Evolutionary conservation across 202 grass and related monocot species (phyloP).

Genomic region (Zoysia matrella): DNA sequence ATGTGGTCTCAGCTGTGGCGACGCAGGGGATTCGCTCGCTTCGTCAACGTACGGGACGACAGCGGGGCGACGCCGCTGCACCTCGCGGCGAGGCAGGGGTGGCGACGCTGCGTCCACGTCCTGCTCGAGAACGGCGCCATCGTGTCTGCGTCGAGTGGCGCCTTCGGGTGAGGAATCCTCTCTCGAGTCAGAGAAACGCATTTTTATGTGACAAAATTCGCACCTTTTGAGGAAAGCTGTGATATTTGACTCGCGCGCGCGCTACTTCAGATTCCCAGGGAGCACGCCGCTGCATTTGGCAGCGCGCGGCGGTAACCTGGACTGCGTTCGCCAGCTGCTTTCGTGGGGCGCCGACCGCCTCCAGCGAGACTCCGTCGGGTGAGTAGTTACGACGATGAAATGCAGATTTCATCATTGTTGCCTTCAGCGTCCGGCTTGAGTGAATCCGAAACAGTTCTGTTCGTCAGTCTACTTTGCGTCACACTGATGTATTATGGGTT

Average conservation of each 20-base stretch:
- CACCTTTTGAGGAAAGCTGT: not conserved
- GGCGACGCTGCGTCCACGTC: slow-evolving; percentile 62
- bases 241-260: not conserved
- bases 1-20: slow-evolving; percentile 2
- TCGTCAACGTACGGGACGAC: slow-evolving; percentile 92
- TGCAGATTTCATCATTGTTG: not conserved
- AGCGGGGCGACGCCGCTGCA: slow-evolving; percentile 88
- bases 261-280: slow-evolving; percentile 64
- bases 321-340: slow-evolving; percentile 82
- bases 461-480: not conserved
- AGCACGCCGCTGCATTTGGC: slow-evolving; percentile 88
- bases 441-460: too few relatives aligned
- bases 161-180: slow-evolving; percentile 57
- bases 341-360: slow-evolving; percentile 94
- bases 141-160: slow-evolving; percentile 69
- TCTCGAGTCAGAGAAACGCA: slow-evolving; percentile 30
- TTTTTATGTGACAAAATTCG: slow-evolving; percentile 27
- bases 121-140: slow-evolving; percentile 83
- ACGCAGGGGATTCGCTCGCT: slow-evolving; percentile 79
- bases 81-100: slow-evolving; percentile 77
- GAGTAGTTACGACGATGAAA: slow-evolving; percentile 2
- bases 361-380: slow-evolving; percentile 85
- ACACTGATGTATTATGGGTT: not conserved
- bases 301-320: slow-evolving; percentile 73
- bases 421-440: too few relatives aligned